Evolutionary conservation across 257 asterid genomes (phyloP), one percentile per base, ranked within the genome.

Genomic region (Asclepias syriaca): DNA sequence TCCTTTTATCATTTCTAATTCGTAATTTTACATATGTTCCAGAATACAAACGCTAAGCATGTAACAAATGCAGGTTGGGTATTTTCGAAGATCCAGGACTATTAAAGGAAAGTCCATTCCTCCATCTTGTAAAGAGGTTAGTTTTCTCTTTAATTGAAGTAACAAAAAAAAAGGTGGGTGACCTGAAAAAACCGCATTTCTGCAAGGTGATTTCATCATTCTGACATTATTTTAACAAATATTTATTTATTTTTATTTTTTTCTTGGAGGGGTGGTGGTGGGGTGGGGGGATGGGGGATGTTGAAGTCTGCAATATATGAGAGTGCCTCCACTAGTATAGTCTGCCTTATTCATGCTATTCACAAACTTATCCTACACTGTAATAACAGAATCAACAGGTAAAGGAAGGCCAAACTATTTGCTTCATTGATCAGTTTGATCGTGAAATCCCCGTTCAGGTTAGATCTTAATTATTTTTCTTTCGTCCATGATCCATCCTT

Each of bases 401-500:
- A 61, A 93, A 85, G 90, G 96, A 93, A 80, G 98, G 98, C 16
- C 92, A 93, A 83, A 92, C 82, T 78, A 78, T 93, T 70, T 93
- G 96, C 92, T 93, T 80, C 84, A 86, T 93, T 70, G 96, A 93
- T 49, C 98, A 93, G 86, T 91, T 91, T 72, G 96, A 96, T 13
- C 87, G 90, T 14, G 86, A 89, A 79, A 72, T 91, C 68, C 97
- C 97, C 3, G 61, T 93, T 15, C 89, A 91, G 98, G 98, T 93
- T 75, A 29, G 88, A 70, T 13, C 55, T 64, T 59, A 61, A 61
- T 50, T 24, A 64, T 51, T 21, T 51, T 27, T 15, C 46, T 61
- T 37, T n/a, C 55, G 39, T 34, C 39, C 39, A 34, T 34, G 10
- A 14, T 48, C 34, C 39, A 53, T 56, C 55, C 15, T 4, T 69